phyloP scores from a whole-genome alignment of 2,329 filamentous ascomycete genomes.

The Allantophomopsis lycopodina region DNA sequence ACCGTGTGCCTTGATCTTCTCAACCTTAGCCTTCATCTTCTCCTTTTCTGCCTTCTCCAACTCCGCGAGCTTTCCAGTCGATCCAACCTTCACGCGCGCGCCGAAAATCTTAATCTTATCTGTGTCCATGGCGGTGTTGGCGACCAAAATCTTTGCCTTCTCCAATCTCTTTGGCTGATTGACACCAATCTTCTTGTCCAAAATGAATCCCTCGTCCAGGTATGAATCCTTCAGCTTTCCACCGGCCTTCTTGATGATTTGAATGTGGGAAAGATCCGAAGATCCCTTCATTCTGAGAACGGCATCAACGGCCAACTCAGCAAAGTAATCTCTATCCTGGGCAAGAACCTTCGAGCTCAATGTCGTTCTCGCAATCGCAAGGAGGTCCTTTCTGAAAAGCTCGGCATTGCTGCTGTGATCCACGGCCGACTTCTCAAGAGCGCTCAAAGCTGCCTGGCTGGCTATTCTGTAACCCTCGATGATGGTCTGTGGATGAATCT shows the following conservation, averaged over 20 bases:
- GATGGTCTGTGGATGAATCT: constrained; percentile 98
- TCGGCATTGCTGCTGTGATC: constrained; percentile 77
- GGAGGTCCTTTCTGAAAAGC: constrained; percentile 78
- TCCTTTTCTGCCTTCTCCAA: constrained; percentile 96
- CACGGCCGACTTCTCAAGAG: constrained; percentile 71
- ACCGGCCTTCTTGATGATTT: constrained; percentile 98
- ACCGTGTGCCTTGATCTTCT: constrained; percentile 95
- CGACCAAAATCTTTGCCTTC: constrained; percentile 95
- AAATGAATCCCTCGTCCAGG: constrained; percentile 92
- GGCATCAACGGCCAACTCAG: constrained; percentile 79
- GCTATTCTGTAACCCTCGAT: constrained; percentile 99
- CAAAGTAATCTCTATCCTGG: constrained; percentile 87
- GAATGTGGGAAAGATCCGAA: constrained; percentile 91
- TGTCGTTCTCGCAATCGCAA: constrained; percentile 86
- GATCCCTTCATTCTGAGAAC: constrained; percentile 82
- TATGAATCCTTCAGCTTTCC: constrained; percentile 97
- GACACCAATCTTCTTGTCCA: constrained; percentile 98
- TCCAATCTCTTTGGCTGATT: constrained; percentile 96
- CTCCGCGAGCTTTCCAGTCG: constrained; percentile 94
- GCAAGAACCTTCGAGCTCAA: constrained; percentile 94
- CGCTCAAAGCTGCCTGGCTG: constrained; percentile 72
- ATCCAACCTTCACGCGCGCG: constrained; percentile 89
- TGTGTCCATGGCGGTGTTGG: constrained; percentile 98
- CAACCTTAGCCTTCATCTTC: constrained; percentile 99
- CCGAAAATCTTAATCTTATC: constrained; percentile 99